Base-by-base conservation (phyloP, 139 green algal species). In the Zygnema cylindricum region DNA sequence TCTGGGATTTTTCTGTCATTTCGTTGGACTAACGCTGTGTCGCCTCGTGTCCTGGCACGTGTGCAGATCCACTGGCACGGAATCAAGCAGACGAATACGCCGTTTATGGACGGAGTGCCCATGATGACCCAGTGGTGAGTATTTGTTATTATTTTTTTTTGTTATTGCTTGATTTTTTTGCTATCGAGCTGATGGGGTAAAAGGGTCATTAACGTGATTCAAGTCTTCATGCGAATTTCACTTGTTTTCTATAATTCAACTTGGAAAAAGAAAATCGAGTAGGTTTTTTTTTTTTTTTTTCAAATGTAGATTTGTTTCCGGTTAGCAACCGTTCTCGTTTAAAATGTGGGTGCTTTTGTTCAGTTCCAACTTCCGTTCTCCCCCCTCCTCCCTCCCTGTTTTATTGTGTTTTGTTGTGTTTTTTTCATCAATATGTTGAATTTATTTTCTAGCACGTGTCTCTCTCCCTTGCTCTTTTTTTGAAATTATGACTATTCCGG, bases 61-160 rank as follows among this genome's bases (percentile, higher is more conserved):
- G 71, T 79, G 36, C 36, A 41, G 54, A 86, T 86, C 2, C 79
- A 86, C 21, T 86, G 79, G 79, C 79, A 86, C 38, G 79, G 79
- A 38, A 86, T 86, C 38, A 16, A 21, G 2, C 79, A 86, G 38
- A 77, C 41, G 32, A n/a, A 16, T 22, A 76, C 79, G 39, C 22
- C 38, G n/a, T 77, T 35, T 35, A 30, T 36, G 35, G 79, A 86
- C 79, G 79, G 79, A 36, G 40, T 41, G n/a, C 2, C 2, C 38
- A 43, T 57, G 33, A 43, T 55, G 41, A 43, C 33, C 2, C 49
- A 63, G 16, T 63, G 49, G 49, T 63, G 7, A 16, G 49, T 63
- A n/a, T 63, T 16, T 25, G 49, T 25, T 7, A 7, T 16, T 63
- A n/a, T n/a, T n/a, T n/a, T n/a, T n/a, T n/a, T n/a, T n/a, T n/a